Evolutionary conservation across 2,329 filamentous ascomycete species (phyloP), one percentile per base, ranked within the genome.

Genomic region (Hypoxylon rubiginosum): DNA sequence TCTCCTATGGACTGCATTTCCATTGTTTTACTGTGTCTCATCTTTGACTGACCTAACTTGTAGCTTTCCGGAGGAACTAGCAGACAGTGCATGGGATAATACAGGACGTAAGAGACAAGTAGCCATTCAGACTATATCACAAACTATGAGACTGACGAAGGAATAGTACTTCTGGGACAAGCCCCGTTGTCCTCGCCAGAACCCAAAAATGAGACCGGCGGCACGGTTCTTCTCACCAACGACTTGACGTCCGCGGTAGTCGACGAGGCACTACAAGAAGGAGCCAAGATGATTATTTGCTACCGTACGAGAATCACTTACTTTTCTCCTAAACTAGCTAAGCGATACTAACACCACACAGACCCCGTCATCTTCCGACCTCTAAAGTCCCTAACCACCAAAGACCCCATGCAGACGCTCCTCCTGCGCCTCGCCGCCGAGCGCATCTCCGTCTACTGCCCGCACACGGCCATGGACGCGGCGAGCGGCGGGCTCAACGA

Each of bases 321-420:
- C 28, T 49, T 41, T n/a, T 49, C 15, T 2, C 34, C 17, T 21
- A 41, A 17, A 43, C 24, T 36, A 48, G 5, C 30, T 13, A 43
- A 19, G 32, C 17, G 36, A 69, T 21, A 51, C 48, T 59, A 54
- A 65, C 19, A 58, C 36, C 17, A 56, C 15, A 13, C 72, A 97
- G 93, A 99, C 80, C 96, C 96, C 21, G 96, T 98, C 77, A 98
- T 99, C 77, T 99, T 99, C 84, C 90, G 92, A 52, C 92, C 92
- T 57, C 85, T 99, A 72, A 99, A 97, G 81, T 91, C 92, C 69
- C 83, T 99, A 76, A 97, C 93, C 34, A 87, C 94, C 51, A 86
- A 86, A 67, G 92, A 99, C 76, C 87, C 93, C 9, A 96, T 98
- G 79, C 96, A 99, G 77, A 87, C 90, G 46, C 92, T 92, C 6